phyloP scores from a whole-genome alignment of 2,329 filamentous ascomycete species.

The Ilyonectria sp. region DNA sequence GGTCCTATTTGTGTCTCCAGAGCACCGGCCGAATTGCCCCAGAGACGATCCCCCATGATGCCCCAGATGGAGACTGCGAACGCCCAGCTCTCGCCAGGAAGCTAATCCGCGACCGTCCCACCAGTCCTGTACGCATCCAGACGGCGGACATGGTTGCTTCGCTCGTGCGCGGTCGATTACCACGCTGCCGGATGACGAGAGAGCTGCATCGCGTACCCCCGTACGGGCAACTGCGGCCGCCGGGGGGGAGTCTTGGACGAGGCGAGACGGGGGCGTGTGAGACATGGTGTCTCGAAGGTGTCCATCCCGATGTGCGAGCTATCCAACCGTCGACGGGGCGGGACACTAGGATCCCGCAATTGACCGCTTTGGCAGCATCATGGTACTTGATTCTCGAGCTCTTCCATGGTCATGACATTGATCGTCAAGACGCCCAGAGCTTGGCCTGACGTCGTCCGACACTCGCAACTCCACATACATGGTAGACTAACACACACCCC shows the following conservation, averaged over 20 bases:
- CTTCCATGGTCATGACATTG: background rate
- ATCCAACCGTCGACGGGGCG: background rate
- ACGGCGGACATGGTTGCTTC: constrained; percentile 6
- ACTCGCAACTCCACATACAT: constrained; percentile 20
- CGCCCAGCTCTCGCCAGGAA: constrained; percentile 3
- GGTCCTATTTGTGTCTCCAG: constrained; percentile 21
- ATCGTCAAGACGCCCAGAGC: background rate
- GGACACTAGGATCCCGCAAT: constrained; percentile 10
- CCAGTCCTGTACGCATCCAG: background rate
- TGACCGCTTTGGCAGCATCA: background rate
- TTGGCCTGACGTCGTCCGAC: constrained; percentile 26
- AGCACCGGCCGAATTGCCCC: background rate
- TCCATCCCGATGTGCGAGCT: background rate
- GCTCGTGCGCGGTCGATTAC: background rate
- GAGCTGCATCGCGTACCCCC: constrained; percentile 25
- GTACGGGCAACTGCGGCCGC: background rate
- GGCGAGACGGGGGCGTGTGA: background rate
- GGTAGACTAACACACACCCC: background rate
- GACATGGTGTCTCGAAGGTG: background rate
- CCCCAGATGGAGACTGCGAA: constrained; percentile 11
- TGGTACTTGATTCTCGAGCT: background rate
- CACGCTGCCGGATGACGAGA: constrained; percentile 16
- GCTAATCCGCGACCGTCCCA: constrained; percentile 18
- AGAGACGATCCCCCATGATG: constrained; percentile 7
- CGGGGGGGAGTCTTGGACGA: background rate